phyloP scores from a whole-genome alignment of 2,329 filamentous ascomycete species.

The Calonectria crousiana region DNA sequence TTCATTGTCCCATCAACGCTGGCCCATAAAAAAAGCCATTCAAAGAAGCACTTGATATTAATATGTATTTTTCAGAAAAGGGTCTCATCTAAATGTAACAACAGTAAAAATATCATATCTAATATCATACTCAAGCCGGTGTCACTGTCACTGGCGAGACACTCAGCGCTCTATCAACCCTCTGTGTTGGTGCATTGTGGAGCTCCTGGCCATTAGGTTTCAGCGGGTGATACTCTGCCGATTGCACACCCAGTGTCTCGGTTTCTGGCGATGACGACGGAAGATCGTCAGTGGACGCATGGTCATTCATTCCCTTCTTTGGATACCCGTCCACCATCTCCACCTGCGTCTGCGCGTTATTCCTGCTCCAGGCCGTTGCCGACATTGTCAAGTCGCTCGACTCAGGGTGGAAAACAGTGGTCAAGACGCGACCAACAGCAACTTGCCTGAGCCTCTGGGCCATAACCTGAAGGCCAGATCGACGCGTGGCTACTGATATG shows the following conservation, averaged over 20 bases:
- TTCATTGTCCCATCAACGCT: too few species aligned
- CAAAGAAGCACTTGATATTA: too few species aligned
- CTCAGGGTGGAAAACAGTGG: constrained; percentile 15
- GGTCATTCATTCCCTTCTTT: not conserved
- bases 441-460: constrained; percentile 22
- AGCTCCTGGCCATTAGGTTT: not conserved
- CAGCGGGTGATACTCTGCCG: not conserved
- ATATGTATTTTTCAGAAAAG: too few species aligned
- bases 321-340: constrained; percentile 3
- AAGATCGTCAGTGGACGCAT: not conserved
- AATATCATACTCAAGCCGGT: not conserved
- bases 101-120: not conserved
- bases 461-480: constrained; percentile 14
- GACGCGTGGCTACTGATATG: constrained; percentile 12
- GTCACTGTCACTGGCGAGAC: not conserved
- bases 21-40: too few species aligned
- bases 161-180: not conserved
- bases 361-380: constrained; percentile 15
- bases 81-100: not conserved
- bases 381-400: constrained; percentile 19
- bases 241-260: not conserved
- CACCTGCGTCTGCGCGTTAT: constrained; percentile 11
- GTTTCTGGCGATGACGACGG: not conserved
- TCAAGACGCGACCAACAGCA: constrained; percentile 27
- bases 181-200: not conserved